phyloP scores from a whole-genome alignment of 2,329 filamentous ascomycete genomes.

The Leptographium radiaticola region DNA sequence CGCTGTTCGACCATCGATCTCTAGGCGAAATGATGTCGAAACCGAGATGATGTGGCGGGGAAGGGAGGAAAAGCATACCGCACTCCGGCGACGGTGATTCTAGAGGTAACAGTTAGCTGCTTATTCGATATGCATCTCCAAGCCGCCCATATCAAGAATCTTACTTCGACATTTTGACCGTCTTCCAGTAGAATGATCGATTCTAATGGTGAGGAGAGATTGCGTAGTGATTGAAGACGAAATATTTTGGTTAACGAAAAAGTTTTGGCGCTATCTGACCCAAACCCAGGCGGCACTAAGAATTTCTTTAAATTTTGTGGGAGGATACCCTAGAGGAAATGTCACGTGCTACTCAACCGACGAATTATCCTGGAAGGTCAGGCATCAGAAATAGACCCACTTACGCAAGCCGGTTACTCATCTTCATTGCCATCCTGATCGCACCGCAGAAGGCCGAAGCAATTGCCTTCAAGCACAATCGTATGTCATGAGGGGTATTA shows the following conservation, averaged over 20 bases:
- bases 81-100: conserved; percentile 22
- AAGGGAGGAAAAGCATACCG: conserved; percentile 10
- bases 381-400: background rate
- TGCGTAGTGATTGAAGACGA: conserved; percentile 9
- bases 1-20: background rate
- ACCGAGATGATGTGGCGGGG: background rate
- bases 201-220: conserved; percentile 17
- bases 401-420: background rate
- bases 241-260: conserved; percentile 1
- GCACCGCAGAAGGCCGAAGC: no score
- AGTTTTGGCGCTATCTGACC: background rate
- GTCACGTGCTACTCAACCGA: background rate
- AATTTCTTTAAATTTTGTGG: background rate
- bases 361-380: background rate
- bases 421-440: no score
- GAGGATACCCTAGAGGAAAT: conserved; percentile 1
- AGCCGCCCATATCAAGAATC: background rate
- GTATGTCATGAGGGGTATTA: no score
- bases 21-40: background rate
- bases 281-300: background rate
- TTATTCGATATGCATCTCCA: background rate
- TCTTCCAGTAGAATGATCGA: conserved; percentile 37
- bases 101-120: conserved; percentile 23
- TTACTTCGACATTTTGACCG: conserved; percentile 67
- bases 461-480: no score